Evolutionary conservation across 345 rosid genomes (phyloP), one percentile per base, ranked within the genome.

Genomic region (Carallia pectinifolia): DNA sequence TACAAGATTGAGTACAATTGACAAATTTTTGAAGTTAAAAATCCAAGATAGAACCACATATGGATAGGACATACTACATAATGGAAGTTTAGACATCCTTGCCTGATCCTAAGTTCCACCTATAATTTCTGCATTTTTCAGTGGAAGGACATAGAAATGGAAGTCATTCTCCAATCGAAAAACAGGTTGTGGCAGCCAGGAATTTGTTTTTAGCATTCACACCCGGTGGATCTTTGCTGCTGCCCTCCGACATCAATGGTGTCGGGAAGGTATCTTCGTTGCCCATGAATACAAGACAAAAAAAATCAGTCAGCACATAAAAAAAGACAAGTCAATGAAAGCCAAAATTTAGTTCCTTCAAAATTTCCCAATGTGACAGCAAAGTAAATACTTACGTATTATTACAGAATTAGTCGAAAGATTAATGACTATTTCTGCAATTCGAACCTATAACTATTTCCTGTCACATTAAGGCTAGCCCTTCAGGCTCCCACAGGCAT

Each of bases 171-270:
- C 65, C 37, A 23, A 0, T 19, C 19, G 37, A 27, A 36, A 50
- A 9, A 58, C 36, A 23, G 48, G 15, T 23, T 44, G 50, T 15
- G 44, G 3, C 17, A 13, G 8, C 9, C 44, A 6, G 65, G 27
- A 58, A 58, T 27, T 33, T 34, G 55, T 40, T 23, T 33, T 62
- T 74, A 90, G 67, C 94, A 90, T 74, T 90, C 97, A 50, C 97
- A 90, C 4, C 97, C 94, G 6, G 87, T 85, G 8, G 91, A 88
- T 71, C 92, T 78, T 38, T 86, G 92, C 56, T 82, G 84, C 66
- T 75, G 73, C 66, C 84, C 82, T 55, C 92, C 91, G 34, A 91
- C 85, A 71, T 91, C 95, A 7, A 91, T 89, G 67, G 90, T 86
- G 48, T 91, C 97, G 4, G 94, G 94, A 53, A 86, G 84, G 56